Evolutionary conservation across 805 yeast species (phyloP), one percentile per base, ranked within the genome.

Genomic region (Ogataea paraovalis): DNA sequence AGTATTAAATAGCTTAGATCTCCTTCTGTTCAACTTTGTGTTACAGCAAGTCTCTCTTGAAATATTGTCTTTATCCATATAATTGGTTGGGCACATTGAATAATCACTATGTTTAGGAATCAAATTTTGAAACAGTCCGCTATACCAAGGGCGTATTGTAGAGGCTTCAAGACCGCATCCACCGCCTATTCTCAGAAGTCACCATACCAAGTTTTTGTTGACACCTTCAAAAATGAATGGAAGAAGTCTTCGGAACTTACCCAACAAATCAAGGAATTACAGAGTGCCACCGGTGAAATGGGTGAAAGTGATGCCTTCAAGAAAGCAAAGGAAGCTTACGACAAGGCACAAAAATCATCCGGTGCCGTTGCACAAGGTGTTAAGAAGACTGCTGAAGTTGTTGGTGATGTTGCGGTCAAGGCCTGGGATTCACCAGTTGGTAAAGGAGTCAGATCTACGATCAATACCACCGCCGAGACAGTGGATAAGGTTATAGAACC

Each of bases 341-440:
- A 86, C 47, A 78, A 74, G 46, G 97, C 98, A 2, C 94, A 87
- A 60, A 82, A 80, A 62, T 78, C 80, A 13, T 68, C 77, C 18
- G 83, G 86, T 13, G 63, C 62, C 21, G 75, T 82, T n/a, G 79
- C 82, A 7, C 80, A 86, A 64, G 85, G 89, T 39, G 79, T 88
- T 46, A 79, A 81, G 59, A 87, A 86, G 68, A 94, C 98, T 4
- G 97, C 97, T n/a, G 88, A 86, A 59, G 92, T 83, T 36, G 89
- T 94, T 32, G 98, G 97, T 46, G 84, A 78, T 48, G 96, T 83
- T 40, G 98, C 97, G 3, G 74, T 78, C 36, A 85, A 83, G 50
- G 97, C 97, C 1, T 94, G 99, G 99, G 97, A 94, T 51, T 89
- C 97, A 1, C 87, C 94, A 21, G 87, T 92, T 39, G 94, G 96